These are phyloP conservation scores for Penicillium sp. DNA, from an alignment of 2,329 filamentous ascomycete species.

Conservation along the genomic window DNA sequence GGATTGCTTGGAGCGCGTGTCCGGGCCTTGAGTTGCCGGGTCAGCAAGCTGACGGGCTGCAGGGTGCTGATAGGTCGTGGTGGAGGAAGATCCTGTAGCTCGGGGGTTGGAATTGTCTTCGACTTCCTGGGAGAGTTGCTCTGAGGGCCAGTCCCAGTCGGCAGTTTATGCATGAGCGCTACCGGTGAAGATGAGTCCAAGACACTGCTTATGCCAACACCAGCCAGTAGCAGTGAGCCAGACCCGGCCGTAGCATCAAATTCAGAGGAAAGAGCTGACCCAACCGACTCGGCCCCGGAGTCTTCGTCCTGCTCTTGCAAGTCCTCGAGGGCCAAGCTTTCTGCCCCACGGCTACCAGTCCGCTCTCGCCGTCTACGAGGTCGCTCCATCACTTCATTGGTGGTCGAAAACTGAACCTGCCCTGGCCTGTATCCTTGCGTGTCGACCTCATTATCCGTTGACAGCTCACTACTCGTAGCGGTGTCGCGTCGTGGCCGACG, in stretches of 20 bases:
- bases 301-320: constrained; percentile 46
- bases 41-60: constrained; percentile 57
- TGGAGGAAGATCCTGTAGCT: constrained; percentile 59
- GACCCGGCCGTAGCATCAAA: constrained; percentile 57
- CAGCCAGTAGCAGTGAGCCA: constrained; percentile 54
- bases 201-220: constrained; percentile 45
- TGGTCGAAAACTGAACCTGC: constrained; percentile 49
- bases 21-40: constrained; percentile 57
- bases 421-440: constrained; percentile 54
- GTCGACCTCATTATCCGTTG: constrained; percentile 63
- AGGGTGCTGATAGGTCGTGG: constrained; percentile 62
- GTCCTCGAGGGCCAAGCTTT: constrained; percentile 32
- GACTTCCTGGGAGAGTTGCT: constrained; percentile 54
- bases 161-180: constrained; percentile 43
- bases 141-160: constrained; percentile 33
- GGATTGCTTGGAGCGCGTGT: constrained; percentile 60
- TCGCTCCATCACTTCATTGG: constrained; percentile 38
- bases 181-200: constrained; percentile 53
- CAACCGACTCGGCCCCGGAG: constrained; percentile 50
- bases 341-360: constrained; percentile 28
- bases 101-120: constrained; percentile 45
- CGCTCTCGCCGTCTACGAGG: constrained; percentile 28
- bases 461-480: constrained; percentile 65
- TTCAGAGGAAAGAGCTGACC: constrained; percentile 53
- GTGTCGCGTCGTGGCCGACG: constrained; percentile 59